A percentile compares a stretch with the other conserved stretches of the same genome.
Conservation (phyloP, 2,329 filamentous ascomycete species). For the Botrytis sinoallii region DNA sequence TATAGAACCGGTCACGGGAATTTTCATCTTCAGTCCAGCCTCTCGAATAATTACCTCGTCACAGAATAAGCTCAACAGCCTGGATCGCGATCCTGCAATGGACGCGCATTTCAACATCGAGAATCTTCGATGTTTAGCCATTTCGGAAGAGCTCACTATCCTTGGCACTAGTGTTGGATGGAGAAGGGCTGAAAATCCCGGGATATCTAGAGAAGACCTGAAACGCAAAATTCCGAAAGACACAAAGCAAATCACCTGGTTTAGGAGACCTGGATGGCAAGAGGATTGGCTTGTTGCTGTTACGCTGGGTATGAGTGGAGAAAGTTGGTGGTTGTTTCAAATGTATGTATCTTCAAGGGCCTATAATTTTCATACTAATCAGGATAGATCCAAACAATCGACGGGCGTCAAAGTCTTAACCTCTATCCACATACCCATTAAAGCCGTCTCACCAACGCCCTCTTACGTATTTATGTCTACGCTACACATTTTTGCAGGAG, state of each 20-base stretch:
- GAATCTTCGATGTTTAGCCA: conserved; percentile 57
- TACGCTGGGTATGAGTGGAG: conserved; percentile 67
- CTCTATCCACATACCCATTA: conserved; percentile 32
- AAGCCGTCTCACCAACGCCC: conserved; percentile 29
- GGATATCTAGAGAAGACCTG: conserved; percentile 51
- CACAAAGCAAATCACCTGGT: conserved; percentile 63
- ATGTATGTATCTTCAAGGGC: conserved; percentile 41
- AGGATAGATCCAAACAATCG: conserved; percentile 20
- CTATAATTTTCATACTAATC: conserved; percentile 8
- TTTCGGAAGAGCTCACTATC: conserved; percentile 59
- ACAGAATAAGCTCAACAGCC: conserved; percentile 63
- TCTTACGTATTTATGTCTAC: conserved; percentile 38
- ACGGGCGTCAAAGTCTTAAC: conserved; percentile 28
- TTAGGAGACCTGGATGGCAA: conserved; percentile 70
- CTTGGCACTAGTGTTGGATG: conserved; percentile 64
- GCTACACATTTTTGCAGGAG: conserved; percentile 40
- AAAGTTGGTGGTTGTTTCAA: conserved; percentile 75
- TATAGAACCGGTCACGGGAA: conserved; percentile 77
- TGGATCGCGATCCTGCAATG: conserved; percentile 51
- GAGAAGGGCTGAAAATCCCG: conserved; percentile 45
- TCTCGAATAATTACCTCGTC: conserved; percentile 53
- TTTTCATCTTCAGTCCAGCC: conserved; percentile 66
- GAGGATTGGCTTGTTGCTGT: conserved; percentile 69
- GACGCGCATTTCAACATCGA: conserved; percentile 59
- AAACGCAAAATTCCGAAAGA: conserved; percentile 59